Evolutionary conservation across 495 filamentous ascomycete genomes (phyloP), one percentile per base, ranked within the genome.

Genomic region (Neurospora sp.): DNA sequence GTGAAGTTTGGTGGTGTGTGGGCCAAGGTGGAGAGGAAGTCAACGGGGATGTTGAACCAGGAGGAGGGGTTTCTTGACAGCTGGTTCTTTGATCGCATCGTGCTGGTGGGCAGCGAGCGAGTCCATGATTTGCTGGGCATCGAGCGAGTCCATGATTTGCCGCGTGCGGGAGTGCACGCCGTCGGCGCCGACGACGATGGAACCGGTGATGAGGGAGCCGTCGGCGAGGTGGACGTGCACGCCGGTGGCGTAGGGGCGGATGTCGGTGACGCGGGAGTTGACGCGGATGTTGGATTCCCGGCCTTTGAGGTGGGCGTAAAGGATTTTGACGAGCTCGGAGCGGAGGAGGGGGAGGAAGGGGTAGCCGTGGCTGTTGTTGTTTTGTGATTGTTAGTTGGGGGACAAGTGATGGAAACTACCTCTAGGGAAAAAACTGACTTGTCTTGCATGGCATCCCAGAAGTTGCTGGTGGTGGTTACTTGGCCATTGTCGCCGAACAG

Each of bases 161-260:
- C 86, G 81, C 4, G 82, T 79, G 7, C 78, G 75, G 39, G 81
- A 84, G 72, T 86, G 83, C 35, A 85, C 81, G 38, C 87, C 87
- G 73, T 88, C 87, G 18, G 82, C 83, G 10, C 87, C 87, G 37
- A 89, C 76, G 39, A 89, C 81, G 47, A 88, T 79, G 72, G 82
- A 80, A 2, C 87, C 87, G 5, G 74, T 42, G 72, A 80, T 78
- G 2, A 76, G 68, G 31, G 75, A 75, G 0, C 86, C 85, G 71
- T 86, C 82, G 7, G 78, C 70, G 73, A 78, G 81, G 70, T 73
- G 59, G 16, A 81, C 81, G 20, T 41, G 39, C 0, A 81, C 81
- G 3, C 71, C 75, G 20, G 75, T 72, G 8, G 74, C 75, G 39
- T 45, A 61, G n/a, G 73, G 69, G 18, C 44, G 38, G 31, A 83